Conservation (phyloP, 768 basidiomycete genomes). For the Suillus cothurnatus region DNA sequence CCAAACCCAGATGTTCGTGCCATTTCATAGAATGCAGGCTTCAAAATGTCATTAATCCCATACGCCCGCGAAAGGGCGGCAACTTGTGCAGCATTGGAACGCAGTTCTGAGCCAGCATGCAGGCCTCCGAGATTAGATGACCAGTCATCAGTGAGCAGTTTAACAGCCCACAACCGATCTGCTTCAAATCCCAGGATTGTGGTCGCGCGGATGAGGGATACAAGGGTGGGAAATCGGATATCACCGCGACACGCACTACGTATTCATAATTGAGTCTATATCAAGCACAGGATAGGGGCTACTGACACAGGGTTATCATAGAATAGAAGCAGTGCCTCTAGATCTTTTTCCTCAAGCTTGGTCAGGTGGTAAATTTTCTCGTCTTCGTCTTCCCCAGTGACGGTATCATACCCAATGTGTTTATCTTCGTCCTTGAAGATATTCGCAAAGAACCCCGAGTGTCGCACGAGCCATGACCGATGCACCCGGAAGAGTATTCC, state of each 20-base stretch:
- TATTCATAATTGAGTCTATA: too few relatives aligned
- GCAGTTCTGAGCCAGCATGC: neutral
- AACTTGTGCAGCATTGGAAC: slow-evolving; percentile 15
- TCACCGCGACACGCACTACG: too few relatives aligned
- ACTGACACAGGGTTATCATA: neutral
- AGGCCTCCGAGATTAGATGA: neutral
- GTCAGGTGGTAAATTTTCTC: neutral
- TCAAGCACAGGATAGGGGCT: too few relatives aligned
- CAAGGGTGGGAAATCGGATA: neutral
- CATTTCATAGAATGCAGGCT: slow-evolving; percentile 44
- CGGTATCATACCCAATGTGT: neutral
- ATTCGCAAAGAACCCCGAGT: neutral
- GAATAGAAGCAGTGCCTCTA: neutral
- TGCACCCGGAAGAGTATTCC: neutral
- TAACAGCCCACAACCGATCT: neutral
- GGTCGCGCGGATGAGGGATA: neutral
- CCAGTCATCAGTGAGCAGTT: neutral
- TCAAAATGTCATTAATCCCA: slow-evolving; percentile 30
- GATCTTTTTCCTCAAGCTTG: neutral
- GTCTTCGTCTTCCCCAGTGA: neutral
- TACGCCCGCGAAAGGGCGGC: slow-evolving; percentile 34
- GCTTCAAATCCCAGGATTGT: neutral
- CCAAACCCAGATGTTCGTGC: slow-evolving; percentile 12
- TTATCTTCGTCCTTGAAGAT: neutral
- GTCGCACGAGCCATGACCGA: neutral